Conservation (phyloP, 768 basidiomycete species). For the Panellus pusillus region DNA sequence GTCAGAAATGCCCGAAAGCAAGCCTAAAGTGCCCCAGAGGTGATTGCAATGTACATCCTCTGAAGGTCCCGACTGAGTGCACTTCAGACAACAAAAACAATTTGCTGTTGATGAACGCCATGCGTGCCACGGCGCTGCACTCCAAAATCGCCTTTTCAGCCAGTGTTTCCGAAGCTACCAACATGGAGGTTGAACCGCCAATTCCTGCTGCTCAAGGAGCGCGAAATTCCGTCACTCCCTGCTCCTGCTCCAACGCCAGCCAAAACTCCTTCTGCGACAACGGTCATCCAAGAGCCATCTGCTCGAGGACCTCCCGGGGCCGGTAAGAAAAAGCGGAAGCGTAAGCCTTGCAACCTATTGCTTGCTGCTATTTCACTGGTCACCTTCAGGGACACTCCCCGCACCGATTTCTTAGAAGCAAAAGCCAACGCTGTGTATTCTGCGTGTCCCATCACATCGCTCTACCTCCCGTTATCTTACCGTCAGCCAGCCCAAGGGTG, state of each 20-base stretch:
- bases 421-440: too few species aligned
- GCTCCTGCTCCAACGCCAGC: conserved; percentile 26
- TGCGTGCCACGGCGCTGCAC: conserved; percentile 77
- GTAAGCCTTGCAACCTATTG: conserved; percentile 39
- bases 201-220: conserved; percentile 15
- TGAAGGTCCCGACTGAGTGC: conserved; percentile 30
- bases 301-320: conserved; percentile 49
- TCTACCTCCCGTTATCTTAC: conserved; percentile 66
- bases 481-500: conserved; percentile 79
- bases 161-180: conserved; percentile 30
- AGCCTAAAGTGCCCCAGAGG: conserved; percentile 24
- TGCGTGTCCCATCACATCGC: conserved; percentile 35
- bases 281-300: conserved; percentile 45
- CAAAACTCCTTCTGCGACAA: conserved; percentile 30
- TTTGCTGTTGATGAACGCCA: conserved; percentile 69
- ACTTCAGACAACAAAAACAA: conserved; percentile 66
- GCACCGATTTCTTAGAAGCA: background rate
- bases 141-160: conserved; percentile 54
- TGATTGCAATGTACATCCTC: background rate
- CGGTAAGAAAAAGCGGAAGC: conserved; percentile 77
- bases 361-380: conserved; percentile 1
- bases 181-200: conserved; percentile 26
- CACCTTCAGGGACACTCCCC: conserved; percentile 34
- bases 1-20: conserved; percentile 25
- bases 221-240: conserved; percentile 25